These are phyloP conservation scores for Shiraia sp. DNA, from an alignment of 2,329 filamentous ascomycete species.

Conservation along the genomic window DNA sequence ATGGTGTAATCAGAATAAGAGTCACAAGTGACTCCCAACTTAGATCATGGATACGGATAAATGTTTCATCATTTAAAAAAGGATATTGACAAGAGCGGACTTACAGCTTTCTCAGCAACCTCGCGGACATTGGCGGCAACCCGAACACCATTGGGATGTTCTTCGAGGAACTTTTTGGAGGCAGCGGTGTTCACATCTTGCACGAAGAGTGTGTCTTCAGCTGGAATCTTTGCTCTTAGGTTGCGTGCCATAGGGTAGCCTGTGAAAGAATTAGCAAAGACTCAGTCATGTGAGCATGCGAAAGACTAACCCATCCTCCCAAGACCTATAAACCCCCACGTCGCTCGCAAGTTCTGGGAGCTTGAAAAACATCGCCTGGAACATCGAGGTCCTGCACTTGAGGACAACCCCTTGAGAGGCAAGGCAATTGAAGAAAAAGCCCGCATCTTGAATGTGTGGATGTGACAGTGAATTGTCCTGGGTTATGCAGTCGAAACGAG, in stretches of 20 bases:
- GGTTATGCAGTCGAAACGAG: slow-evolving; percentile 17
- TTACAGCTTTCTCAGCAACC: slow-evolving; percentile 69
- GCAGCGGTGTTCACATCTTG: slow-evolving; percentile 67
- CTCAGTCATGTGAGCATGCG: slow-evolving; percentile 22
- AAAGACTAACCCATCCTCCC: slow-evolving; percentile 53
- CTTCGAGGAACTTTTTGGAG: slow-evolving; percentile 61
- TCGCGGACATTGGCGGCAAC: slow-evolving; percentile 63
- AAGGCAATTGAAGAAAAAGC: slow-evolving; percentile 31
- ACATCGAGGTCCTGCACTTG: slow-evolving; percentile 20
- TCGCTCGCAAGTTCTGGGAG: slow-evolving; percentile 46
- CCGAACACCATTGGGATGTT: slow-evolving; percentile 57
- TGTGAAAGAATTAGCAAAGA: slow-evolving; percentile 37
- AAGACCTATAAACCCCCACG: slow-evolving; percentile 57
- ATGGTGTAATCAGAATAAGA: slow-evolving; percentile 64
- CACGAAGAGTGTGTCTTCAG: slow-evolving; percentile 64
- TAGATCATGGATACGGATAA: slow-evolving; percentile 69
- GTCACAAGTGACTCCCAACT: slow-evolving; percentile 66
- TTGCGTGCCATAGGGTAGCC: slow-evolving; percentile 76
- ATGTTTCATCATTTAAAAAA: slow-evolving; percentile 54
- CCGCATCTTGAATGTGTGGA: slow-evolving; percentile 30
- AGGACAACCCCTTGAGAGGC: slow-evolving; percentile 29
- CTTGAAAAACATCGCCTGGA: slow-evolving; percentile 50
- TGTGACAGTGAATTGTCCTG: slow-evolving; percentile 14
- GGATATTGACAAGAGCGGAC: slow-evolving; percentile 33
- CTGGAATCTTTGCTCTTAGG: slow-evolving; percentile 66